Evolutionary conservation across 1,139 yeast genomes (phyloP).

Genomic region (Kodamaea arcana): DNA sequence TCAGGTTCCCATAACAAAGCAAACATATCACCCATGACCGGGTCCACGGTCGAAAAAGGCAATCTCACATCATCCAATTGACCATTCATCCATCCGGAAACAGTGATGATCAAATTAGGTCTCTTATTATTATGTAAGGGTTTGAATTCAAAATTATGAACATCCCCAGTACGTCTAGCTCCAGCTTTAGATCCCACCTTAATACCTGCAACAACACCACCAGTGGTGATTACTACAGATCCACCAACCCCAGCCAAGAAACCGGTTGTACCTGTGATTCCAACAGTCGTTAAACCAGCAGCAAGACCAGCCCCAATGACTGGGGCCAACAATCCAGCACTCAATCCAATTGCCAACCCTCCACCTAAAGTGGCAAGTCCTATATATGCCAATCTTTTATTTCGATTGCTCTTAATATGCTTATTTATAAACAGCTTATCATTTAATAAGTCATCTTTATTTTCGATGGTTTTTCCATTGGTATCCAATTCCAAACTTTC

Average conservation of each 20-base stretch:
- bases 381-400: slow-evolving; percentile 74
- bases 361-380: slow-evolving; percentile 98
- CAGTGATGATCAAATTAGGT: slow-evolving; percentile 82
- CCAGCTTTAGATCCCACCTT: slow-evolving; percentile 84
- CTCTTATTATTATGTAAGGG: slow-evolving; percentile 91
- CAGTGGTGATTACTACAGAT: slow-evolving; percentile 86
- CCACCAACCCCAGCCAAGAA: slow-evolving; percentile 97
- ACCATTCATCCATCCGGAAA: slow-evolving; percentile 98
- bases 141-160: slow-evolving; percentile 86
- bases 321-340: slow-evolving; percentile 95
- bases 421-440: slow-evolving; percentile 68
- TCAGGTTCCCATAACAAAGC: slow-evolving; percentile 98
- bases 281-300: slow-evolving; percentile 93
- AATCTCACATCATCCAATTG: slow-evolving; percentile 92
- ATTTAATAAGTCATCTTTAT: slow-evolving; percentile 68
- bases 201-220: slow-evolving; percentile 91
- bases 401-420: slow-evolving; percentile 61
- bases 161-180: slow-evolving; percentile 83
- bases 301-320: slow-evolving; percentile 98
- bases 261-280: slow-evolving; percentile 86
- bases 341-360: slow-evolving; percentile 85
- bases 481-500: slow-evolving; percentile 88
- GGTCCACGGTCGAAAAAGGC: slow-evolving; percentile 95
- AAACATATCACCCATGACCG: slow-evolving; percentile 94
- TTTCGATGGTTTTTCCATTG: slow-evolving; percentile 44